Evolutionary conservation across 2,329 filamentous ascomycete genomes (phyloP).

Genomic region (Verticillium alfalfae): DNA sequence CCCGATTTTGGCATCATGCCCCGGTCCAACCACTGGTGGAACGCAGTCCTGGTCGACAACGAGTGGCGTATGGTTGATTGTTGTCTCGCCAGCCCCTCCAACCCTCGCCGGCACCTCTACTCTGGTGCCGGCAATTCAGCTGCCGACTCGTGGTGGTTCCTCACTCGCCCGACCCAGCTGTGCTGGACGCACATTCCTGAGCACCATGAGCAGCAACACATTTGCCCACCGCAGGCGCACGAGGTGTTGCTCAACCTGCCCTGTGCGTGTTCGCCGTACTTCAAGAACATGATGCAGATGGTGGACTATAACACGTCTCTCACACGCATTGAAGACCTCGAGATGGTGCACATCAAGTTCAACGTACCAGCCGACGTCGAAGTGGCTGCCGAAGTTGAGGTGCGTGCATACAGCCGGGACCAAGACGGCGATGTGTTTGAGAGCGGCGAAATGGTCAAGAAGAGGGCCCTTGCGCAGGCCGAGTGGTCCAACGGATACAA

Average conservation of each 20-base stretch:
- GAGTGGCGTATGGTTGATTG: slow-evolving; percentile 98
- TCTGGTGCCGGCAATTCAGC: slow-evolving; percentile 63
- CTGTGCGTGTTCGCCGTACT: slow-evolving; percentile 80
- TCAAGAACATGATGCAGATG: slow-evolving; percentile 75
- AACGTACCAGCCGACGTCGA: slow-evolving; percentile 86
- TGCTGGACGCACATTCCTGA: slow-evolving; percentile 96
- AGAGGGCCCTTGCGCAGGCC: slow-evolving; percentile 82
- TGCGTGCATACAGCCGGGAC: slow-evolving; percentile 73
- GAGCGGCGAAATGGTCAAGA: slow-evolving; percentile 78
- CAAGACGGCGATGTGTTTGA: slow-evolving; percentile 90
- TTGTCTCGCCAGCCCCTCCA: slow-evolving; percentile 84
- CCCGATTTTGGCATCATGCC: slow-evolving; percentile 76
- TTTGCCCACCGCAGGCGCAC: slow-evolving; percentile 81
- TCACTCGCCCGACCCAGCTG: slow-evolving; percentile 79
- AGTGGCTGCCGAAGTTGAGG: slow-evolving; percentile 86
- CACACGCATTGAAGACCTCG: slow-evolving; percentile 80
- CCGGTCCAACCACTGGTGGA: slow-evolving; percentile 97
- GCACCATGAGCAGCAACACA: slow-evolving; percentile 82
- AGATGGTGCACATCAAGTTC: slow-evolving; percentile 87
- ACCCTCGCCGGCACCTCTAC: slow-evolving; percentile 73
- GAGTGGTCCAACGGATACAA: slow-evolving; percentile 88
- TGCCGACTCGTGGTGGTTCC: slow-evolving; percentile 90
- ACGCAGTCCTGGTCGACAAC: slow-evolving; percentile 83
- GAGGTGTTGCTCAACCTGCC: slow-evolving; percentile 84
- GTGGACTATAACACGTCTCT: slow-evolving; percentile 87